Percentiles rank a stretch among this genome's conserved stretches.
These are phyloP conservation scores for Pseudogymnoascus sp. DNA, from an alignment of 2,329 filamentous ascomycete species.

Conservation along the genomic window DNA sequence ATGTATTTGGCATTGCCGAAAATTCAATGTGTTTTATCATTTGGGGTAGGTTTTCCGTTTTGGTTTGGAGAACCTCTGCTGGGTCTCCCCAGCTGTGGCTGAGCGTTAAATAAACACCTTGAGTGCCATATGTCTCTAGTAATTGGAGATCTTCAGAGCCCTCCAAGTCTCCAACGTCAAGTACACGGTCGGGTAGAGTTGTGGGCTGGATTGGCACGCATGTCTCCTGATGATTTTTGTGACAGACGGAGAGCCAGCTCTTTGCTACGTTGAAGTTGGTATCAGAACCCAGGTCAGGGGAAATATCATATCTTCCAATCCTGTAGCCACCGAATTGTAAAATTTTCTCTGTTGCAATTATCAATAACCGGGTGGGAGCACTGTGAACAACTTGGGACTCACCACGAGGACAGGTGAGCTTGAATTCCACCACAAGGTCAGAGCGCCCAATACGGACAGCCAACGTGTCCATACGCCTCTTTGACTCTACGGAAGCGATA, in stretches of 20 bases:
- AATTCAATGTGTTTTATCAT: background rate
- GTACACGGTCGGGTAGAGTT: background rate
- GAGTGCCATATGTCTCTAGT: background rate
- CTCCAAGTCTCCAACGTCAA: background rate
- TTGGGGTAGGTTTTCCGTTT: background rate
- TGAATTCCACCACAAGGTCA: background rate
- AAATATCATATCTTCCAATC: slow-evolving; percentile 2
- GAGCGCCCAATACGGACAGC: background rate
- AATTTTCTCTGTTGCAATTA: background rate
- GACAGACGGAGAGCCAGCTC: background rate
- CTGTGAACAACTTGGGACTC: background rate
- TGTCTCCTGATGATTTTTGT: background rate
- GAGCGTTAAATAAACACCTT: background rate
- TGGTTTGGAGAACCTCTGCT: background rate
- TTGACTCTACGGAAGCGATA: background rate
- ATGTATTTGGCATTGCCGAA: background rate
- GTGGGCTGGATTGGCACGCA: background rate
- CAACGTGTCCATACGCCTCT: background rate
- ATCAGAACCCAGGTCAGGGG: background rate
- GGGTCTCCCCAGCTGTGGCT: slow-evolving; percentile 2
- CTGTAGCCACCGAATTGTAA: background rate
- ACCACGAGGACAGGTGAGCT: background rate
- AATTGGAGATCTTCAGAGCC: background rate
- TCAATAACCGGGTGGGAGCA: background rate
- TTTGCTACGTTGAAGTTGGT: background rate